phyloP scores from a whole-genome alignment of 2,329 filamentous ascomycete genomes.

The Fusarium pininemorale region DNA sequence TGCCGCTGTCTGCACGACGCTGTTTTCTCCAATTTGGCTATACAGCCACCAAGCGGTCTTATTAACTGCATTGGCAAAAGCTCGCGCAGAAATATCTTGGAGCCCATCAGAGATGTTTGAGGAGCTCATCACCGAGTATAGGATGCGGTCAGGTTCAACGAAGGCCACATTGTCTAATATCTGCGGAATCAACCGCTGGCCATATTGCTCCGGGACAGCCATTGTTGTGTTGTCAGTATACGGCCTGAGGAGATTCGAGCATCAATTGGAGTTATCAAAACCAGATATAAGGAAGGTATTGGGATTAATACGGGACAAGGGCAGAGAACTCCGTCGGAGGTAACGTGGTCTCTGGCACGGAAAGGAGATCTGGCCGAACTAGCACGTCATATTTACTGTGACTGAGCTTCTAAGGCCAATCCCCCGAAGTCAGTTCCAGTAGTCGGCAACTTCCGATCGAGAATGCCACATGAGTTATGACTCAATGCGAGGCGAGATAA shows the following conservation, averaged over 20 bases:
- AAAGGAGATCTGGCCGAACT: background rate
- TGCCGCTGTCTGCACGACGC: background rate
- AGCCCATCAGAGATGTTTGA: background rate
- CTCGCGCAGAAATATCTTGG: background rate
- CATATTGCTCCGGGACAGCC: background rate
- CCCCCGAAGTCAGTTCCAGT: accelerated
- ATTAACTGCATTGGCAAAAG: background rate
- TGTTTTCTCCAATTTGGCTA: background rate
- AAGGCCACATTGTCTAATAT: background rate
- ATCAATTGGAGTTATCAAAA: background rate
- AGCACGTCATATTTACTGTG: background rate
- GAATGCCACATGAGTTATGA: background rate
- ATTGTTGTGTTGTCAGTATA: background rate
- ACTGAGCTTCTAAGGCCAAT: background rate
- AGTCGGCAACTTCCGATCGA: background rate
- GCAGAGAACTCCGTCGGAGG: background rate
- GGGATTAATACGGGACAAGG: background rate
- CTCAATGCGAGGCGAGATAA: background rate
- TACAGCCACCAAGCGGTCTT: background rate
- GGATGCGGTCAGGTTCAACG: background rate
- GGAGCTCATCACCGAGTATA: background rate
- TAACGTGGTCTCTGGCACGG: background rate
- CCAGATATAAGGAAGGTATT: background rate
- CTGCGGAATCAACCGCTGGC: background rate
- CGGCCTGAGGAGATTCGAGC: background rate